Base-by-base conservation (phyloP, 495 filamentous ascomycete species). In the Aspergillus steynii region DNA sequence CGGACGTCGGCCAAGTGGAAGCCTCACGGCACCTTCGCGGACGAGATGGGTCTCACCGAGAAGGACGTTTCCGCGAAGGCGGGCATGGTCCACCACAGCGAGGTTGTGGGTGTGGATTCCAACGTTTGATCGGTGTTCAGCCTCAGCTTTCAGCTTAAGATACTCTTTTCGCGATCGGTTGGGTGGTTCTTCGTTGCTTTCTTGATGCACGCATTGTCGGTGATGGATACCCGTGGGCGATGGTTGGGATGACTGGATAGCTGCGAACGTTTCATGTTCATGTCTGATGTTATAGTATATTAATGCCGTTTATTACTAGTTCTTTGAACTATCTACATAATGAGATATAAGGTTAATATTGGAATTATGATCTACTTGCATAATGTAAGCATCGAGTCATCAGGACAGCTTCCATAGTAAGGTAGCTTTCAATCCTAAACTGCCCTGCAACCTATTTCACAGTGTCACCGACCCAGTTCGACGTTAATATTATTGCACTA, bases 1-100 rank as follows among this genome's bases (percentile, higher is more conserved):
- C 82, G 89, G 15, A 90, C 86, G 27, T 92, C 89, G n/a, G 74
- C 82, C 72, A 82, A 80, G 67, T 95, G 92, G 91, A 83, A 82
- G 72, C 90, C 90, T 14, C 84, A 85, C 68, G 78, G 78, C 59
- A 95, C 91, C 59, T 93, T 89, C 64, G 86, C 88, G 10, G 74
- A 73, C 42, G 85, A 89, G 63, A 88, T 88, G 83, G 80, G 82
- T 61, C 58, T 84, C 53, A 80, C 76, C 47, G 76, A 82, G 2
- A 69, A 71, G 62, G 66, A 63, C 29, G 62, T 64, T 3, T n/a
- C 49, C 12, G 78, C 83, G 25, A 71, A 74, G 69, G 68, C 65
- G 5, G 37, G 37, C 15, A 66, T 53, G n/a, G 53, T 67, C 49
- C 67, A 61, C 7, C 71, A 76, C 55, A 62, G 74, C 53, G 72